phyloP scores from a whole-genome alignment of 169 alveolate genomes.

The Plasmodium fragile region DNA sequence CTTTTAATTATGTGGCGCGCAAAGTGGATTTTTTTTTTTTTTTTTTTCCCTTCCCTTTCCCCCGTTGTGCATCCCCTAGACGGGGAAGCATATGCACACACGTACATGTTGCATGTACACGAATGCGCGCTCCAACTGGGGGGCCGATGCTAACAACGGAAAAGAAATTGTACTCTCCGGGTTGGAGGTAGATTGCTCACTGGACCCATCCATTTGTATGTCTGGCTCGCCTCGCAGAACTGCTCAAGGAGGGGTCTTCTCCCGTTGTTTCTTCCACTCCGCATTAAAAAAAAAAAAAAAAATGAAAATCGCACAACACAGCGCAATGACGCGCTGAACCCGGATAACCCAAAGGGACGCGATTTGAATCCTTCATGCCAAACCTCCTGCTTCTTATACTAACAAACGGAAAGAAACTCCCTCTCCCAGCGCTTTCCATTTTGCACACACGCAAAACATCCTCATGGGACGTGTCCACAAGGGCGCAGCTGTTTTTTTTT shows the following conservation, averaged over 20 bases:
- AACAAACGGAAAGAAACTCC: background rate
- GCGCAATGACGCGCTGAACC: background rate
- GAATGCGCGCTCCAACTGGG: background rate
- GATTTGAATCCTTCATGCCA: background rate
- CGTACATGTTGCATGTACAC: background rate
- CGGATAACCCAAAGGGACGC: background rate
- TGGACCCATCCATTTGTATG: background rate
- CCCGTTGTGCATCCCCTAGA: background rate
- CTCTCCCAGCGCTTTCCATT: background rate
- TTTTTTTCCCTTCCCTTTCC: background rate
- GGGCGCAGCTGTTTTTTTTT: background rate
- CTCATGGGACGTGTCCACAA: background rate
- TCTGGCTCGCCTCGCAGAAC: background rate
- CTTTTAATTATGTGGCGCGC: background rate
- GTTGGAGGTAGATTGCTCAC: background rate
- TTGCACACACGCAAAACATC: background rate
- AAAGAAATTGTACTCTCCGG: background rate
- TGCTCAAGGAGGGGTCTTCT: background rate
- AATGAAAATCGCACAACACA: background rate
- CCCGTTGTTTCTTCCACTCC: background rate
- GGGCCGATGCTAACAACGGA: background rate
- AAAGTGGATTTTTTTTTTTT: background rate
- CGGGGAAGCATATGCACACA: background rate
- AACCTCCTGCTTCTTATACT: background rate
- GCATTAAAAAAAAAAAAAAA: slow-evolving; percentile 12